Evolutionary conservation across 2,329 filamentous ascomycete genomes (phyloP).

Genomic region (Penicillium sp.): DNA sequence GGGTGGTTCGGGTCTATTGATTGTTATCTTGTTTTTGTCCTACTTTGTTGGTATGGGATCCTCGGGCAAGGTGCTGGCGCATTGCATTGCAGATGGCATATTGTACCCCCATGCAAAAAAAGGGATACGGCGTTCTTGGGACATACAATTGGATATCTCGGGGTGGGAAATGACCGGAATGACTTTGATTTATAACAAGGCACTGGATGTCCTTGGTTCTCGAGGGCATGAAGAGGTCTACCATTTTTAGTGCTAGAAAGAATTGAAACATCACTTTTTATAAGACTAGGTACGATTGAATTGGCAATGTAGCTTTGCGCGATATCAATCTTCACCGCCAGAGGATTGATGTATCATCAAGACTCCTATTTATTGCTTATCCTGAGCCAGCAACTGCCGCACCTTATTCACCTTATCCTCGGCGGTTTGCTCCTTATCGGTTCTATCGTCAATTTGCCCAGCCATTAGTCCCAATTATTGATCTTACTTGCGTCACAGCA

Average conservation of each 20-base stretch:
- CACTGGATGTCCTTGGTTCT: background rate
- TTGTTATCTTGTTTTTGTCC: background rate
- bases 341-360: background rate
- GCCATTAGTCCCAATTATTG: slow-evolving; percentile 18
- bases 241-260: background rate
- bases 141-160: background rate
- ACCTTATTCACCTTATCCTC: slow-evolving; percentile 77
- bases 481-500: background rate
- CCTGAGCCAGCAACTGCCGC: slow-evolving; percentile 56
- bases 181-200: background rate
- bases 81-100: slow-evolving; percentile 5
- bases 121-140: slow-evolving; percentile 1
- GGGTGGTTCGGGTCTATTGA: background rate
- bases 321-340: background rate
- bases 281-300: background rate
- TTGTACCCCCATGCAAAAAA: background rate
- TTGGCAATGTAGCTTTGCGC: background rate
- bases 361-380: slow-evolving; percentile 10
- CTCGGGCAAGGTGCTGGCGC: background rate
- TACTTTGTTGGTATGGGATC: background rate
- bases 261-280: background rate
- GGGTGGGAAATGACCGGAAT: background rate
- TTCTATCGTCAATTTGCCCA: slow-evolving; percentile 56
- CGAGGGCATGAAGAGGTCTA: background rate
- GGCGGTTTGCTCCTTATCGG: slow-evolving; percentile 82